Percentiles rank a stretch among this genome's conserved stretches.
Evolutionary conservation across 208 protist species (phyloP).

Genomic region (Strigomonas oncopelti): DNA sequence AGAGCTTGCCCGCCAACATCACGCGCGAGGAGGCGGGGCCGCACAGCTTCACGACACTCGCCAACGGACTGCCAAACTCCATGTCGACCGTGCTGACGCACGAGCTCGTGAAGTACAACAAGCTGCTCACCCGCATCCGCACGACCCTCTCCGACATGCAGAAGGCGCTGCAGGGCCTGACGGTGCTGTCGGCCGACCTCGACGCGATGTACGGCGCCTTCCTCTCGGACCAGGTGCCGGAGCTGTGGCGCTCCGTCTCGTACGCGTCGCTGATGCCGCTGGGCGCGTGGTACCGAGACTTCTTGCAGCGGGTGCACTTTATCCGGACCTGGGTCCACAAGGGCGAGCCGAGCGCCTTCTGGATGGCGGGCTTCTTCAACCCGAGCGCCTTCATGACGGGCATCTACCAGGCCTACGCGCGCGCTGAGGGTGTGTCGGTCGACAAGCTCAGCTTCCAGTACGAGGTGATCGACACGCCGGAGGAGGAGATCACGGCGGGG

Average conservation of each 20-base stretch:
- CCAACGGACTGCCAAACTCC: slow-evolving; percentile 92
- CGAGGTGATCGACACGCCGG: slow-evolving; percentile 61
- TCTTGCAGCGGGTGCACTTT: slow-evolving; percentile 91
- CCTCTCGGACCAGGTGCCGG: slow-evolving; percentile 93
- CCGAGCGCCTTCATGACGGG: slow-evolving; percentile 99
- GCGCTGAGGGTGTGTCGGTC: slow-evolving; percentile 94
- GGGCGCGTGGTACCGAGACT: slow-evolving; percentile 95
- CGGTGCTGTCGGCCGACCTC: slow-evolving; percentile 94
- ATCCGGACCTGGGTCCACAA: slow-evolving; percentile 91
- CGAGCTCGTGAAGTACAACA: slow-evolving; percentile 97
- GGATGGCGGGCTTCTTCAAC: slow-evolving; percentile 98
- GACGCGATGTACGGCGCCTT: slow-evolving; percentile 96
- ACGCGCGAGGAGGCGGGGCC: slow-evolving; percentile 80
- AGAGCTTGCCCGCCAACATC: slow-evolving; percentile 61
- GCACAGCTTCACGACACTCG: slow-evolving; percentile 85
- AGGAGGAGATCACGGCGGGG: slow-evolving; percentile 43
- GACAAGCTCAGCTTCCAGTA: slow-evolving; percentile 95
- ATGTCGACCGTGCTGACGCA: slow-evolving; percentile 95
- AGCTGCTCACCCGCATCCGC: slow-evolving; percentile 88
- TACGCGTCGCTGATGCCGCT: slow-evolving; percentile 98
- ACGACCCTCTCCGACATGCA: slow-evolving; percentile 88
- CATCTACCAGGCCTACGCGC: slow-evolving; percentile 93
- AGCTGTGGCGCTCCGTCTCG: slow-evolving; percentile 85
- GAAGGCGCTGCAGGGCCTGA: slow-evolving; percentile 95
- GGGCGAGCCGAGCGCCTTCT: slow-evolving; percentile 92